Evolutionary conservation across 2,329 filamentous ascomycete genomes (phyloP).

Genomic region (Onygenales sp.): DNA sequence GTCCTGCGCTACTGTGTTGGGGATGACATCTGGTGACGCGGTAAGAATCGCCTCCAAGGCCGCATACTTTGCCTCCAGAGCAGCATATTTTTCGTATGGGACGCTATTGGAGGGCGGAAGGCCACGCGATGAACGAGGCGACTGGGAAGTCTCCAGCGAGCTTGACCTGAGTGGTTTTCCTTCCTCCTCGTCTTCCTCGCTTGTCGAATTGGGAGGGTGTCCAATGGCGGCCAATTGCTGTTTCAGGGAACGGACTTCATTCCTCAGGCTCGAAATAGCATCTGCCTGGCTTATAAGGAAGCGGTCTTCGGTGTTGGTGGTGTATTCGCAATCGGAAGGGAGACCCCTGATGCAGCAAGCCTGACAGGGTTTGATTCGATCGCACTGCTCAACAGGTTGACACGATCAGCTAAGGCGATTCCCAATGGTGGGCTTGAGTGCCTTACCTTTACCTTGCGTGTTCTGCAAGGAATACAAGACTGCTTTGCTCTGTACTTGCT

Average conservation of each 20-base stretch:
- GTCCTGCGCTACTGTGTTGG: constrained; percentile 4
- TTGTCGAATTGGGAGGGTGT: neutral
- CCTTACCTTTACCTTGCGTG: constrained; percentile 25
- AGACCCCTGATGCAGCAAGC: constrained; percentile 22
- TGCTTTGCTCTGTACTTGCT: constrained; percentile 21
- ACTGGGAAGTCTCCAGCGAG: neutral
- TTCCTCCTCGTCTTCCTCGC: neutral
- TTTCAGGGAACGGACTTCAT: constrained; percentile 44
- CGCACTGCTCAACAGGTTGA: constrained; percentile 13
- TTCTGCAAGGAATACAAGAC: constrained; percentile 22
- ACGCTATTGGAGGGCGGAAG: neutral
- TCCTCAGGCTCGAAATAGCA: constrained; percentile 18
- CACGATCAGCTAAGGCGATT: neutral
- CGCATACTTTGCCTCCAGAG: neutral
- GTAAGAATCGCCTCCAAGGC: neutral
- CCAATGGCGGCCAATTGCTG: constrained; percentile 70
- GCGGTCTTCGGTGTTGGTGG: constrained; percentile 21
- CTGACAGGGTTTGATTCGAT: constrained; percentile 22
- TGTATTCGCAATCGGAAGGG: constrained; percentile 23
- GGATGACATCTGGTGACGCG: constrained; percentile 2
- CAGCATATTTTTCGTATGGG: constrained; percentile 1
- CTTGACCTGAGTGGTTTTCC: too few species aligned
- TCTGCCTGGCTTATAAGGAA: constrained; percentile 21
- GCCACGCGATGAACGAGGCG: neutral
- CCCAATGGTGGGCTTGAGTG: neutral